Percentiles rank a stretch among this genome's conserved stretches.
Evolutionary conservation across 495 filamentous ascomycete genomes (phyloP).

Genomic region (Parathielavia appendiculata): DNA sequence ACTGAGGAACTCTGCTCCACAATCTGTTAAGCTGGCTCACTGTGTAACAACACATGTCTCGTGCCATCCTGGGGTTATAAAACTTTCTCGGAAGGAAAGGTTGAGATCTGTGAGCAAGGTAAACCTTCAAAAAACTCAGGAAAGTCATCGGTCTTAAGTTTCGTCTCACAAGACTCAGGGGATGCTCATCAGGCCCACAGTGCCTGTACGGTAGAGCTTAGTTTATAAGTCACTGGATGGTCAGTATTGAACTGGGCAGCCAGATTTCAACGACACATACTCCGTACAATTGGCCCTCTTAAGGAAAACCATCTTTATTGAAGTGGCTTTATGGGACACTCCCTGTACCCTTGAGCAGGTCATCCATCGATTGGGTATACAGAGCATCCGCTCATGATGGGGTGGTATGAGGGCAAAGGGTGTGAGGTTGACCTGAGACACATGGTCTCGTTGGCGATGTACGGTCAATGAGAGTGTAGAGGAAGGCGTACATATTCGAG

Average conservation of each 20-base stretch:
- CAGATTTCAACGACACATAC: background rate
- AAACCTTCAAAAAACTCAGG: no score
- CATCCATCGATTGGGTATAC: conserved; percentile 67
- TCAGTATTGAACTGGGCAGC: no score
- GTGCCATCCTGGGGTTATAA: background rate
- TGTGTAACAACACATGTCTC: no score
- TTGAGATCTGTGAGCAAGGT: no score
- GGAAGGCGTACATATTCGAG: conserved; percentile 71
- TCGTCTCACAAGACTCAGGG: no score
- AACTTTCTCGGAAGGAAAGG: no score
- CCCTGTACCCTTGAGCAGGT: conserved; percentile 42
- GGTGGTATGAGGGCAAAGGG: conserved; percentile 79
- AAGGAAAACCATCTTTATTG: no score
- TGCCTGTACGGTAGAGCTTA: no score
- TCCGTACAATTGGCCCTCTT: no score
- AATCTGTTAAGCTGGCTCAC: background rate
- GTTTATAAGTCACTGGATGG: no score
- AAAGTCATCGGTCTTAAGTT: no score
- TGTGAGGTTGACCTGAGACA: conserved; percentile 78
- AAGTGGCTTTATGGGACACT: background rate
- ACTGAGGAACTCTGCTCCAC: background rate
- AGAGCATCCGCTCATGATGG: conserved; percentile 72
- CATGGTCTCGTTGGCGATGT: conserved; percentile 68
- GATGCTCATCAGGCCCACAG: no score
- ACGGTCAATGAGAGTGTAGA: conserved; percentile 68